A percentile compares a stretch with the other conserved stretches of the same genome.
Evolutionary conservation across 306 rosid species (phyloP).

Genomic region (Prunus dulcis): DNA sequence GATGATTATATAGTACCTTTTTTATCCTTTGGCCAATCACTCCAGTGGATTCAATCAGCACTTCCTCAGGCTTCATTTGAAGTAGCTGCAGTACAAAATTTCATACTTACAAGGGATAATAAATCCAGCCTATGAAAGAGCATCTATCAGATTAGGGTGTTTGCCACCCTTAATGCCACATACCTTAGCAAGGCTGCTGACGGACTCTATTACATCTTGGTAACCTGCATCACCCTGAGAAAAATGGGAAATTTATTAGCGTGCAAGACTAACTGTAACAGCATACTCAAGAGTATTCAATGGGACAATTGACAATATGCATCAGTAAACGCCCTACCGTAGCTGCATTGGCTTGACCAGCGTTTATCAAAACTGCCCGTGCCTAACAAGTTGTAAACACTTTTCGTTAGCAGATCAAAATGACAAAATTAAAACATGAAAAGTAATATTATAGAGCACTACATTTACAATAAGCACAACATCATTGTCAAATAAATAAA

Average conservation of each 20-base stretch:
- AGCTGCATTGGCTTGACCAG: constrained; percentile 98
- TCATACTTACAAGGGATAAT: background rate
- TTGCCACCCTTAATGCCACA: constrained; percentile 5
- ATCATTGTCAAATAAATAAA: background rate
- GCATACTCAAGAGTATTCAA: background rate
- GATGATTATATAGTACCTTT: constrained; percentile 46
- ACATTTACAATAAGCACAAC: background rate
- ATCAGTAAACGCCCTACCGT: constrained; percentile 44
- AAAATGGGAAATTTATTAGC: constrained; percentile 26
- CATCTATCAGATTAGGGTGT: background rate
- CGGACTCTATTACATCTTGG: constrained; percentile 65
- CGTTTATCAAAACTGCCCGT: constrained; percentile 86
- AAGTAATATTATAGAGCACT: background rate
- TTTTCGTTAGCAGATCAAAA: constrained; percentile 17
- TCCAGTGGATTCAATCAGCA: constrained; percentile 86
- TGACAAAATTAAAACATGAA: constrained; percentile 2
- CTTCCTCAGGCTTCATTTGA: constrained; percentile 62
- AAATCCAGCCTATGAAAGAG: background rate
- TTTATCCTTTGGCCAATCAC: constrained; percentile 91
- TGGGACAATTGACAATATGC: background rate
- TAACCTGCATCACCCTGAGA: constrained; percentile 91
- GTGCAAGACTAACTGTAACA: constrained; percentile 3
- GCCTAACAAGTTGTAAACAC: constrained; percentile 52
- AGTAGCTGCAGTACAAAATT: constrained; percentile 51
- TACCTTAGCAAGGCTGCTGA: constrained; percentile 64